Conservation (phyloP, 2,329 filamentous ascomycete species). For the Neophaeococcomyces mojaviensis region DNA sequence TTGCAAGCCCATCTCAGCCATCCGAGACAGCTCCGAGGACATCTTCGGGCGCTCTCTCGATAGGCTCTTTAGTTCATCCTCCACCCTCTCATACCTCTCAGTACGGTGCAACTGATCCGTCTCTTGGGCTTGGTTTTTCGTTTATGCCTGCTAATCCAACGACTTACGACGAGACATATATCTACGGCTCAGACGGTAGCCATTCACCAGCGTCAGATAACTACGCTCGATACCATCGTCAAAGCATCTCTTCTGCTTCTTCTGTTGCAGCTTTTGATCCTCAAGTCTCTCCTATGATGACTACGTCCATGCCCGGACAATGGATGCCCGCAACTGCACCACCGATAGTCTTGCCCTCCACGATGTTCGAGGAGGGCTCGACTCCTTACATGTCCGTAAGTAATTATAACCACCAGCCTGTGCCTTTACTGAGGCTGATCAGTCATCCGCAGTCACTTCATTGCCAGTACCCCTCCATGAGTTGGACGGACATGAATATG, state of each 20-base stretch:
- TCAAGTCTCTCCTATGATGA: constrained; percentile 19
- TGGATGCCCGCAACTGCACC: constrained; percentile 21
- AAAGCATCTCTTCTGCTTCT: constrained; percentile 24
- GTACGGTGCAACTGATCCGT: background rate
- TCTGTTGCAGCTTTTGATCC: constrained; percentile 21
- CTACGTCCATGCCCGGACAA: constrained; percentile 15
- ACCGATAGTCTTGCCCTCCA: constrained; percentile 20
- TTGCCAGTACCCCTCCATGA: constrained; percentile 33
- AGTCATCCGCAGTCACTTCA: constrained; percentile 28
- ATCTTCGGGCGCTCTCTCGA: constrained; percentile 20
- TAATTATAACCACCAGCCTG: constrained; percentile 15
- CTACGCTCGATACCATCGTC: constrained; percentile 18
- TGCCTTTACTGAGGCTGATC: constrained; percentile 25
- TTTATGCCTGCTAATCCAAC: constrained; percentile 16
- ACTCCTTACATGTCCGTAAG: constrained; percentile 22
- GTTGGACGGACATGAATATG: constrained; percentile 33
- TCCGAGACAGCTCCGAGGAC: constrained; percentile 18
- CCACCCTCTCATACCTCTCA: constrained; percentile 6
- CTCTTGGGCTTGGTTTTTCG: constrained; percentile 13
- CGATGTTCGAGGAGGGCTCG: constrained; percentile 19
- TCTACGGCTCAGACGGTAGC: constrained; percentile 23
- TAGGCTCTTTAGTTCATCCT: constrained; percentile 23
- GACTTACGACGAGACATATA: constrained; percentile 21
- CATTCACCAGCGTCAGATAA: constrained; percentile 23
- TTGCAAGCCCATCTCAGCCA: constrained; percentile 17